Evolutionary conservation across 2,329 filamentous ascomycete species (phyloP).

Genomic region (Arthrobotrys entomopaga): DNA sequence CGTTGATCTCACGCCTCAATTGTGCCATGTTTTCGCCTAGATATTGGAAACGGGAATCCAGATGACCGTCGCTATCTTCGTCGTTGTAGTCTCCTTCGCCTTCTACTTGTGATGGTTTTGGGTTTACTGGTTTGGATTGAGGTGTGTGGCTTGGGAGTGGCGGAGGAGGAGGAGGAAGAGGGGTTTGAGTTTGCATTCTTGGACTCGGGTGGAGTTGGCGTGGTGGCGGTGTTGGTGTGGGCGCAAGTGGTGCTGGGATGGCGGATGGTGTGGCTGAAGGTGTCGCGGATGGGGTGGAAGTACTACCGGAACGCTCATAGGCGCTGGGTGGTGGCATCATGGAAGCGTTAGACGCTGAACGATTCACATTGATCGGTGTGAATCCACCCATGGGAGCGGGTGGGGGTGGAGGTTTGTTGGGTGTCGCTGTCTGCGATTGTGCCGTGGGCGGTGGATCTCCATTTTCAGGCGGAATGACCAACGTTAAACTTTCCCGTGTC

Average conservation of each 20-base stretch:
- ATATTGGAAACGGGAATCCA: conserved; percentile 10
- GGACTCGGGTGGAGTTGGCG: neutral
- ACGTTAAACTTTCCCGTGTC: conserved; percentile 15
- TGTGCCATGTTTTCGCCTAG: conserved; percentile 17
- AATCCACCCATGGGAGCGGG: conserved; percentile 19
- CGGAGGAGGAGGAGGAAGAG: neutral
- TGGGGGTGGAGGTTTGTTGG: neutral
- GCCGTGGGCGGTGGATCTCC: neutral
- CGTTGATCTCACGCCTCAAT: conserved; percentile 20
- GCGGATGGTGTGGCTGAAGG: neutral
- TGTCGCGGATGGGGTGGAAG: neutral
- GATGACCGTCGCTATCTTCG: conserved; percentile 6
- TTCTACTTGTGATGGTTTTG: conserved; percentile 7
- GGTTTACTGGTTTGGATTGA: neutral
- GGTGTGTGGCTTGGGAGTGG: neutral
- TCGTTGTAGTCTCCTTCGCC: conserved; percentile 26
- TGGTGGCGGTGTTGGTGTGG: neutral
- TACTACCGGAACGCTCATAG: neutral
- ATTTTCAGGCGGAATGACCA: conserved; percentile 27
- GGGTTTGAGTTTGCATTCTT: neutral
- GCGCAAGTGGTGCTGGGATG: neutral
- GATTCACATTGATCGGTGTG: conserved; percentile 41
- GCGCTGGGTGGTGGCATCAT: conserved; percentile 8
- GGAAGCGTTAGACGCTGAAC: conserved; percentile 12
- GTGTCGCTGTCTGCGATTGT: neutral